Percentiles rank a stretch among this genome's conserved stretches.
Conservation (phyloP, 257 asterid species). For the Solanum pimpinellifolium region DNA sequence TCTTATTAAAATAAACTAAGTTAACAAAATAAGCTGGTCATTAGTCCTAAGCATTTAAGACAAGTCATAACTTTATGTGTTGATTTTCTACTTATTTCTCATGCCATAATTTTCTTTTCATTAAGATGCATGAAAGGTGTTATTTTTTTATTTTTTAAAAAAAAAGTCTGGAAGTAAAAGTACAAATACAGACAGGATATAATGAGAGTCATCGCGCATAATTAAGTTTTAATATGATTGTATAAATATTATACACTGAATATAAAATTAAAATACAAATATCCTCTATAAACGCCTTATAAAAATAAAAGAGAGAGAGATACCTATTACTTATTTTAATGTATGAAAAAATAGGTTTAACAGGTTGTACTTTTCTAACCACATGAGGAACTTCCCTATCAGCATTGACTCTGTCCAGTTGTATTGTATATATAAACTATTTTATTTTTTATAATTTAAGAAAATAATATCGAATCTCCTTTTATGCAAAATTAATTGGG, state of each 20-base stretch:
- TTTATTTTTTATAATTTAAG: background rate
- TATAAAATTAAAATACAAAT: rapidly evolving
- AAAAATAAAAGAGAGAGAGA: background rate
- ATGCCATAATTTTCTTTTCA: background rate
- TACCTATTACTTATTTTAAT: background rate
- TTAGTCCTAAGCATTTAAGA: too few species aligned
- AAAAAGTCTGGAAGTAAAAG: background rate
- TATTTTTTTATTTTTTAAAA: background rate
- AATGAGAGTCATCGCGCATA: background rate
- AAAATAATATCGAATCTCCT: background rate
- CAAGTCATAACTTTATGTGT: too few species aligned
- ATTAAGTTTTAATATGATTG: too few species aligned
- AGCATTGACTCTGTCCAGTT: background rate
- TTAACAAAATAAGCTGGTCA: too few species aligned
- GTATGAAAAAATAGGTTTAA: background rate
- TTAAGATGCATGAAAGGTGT: background rate
- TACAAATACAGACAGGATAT: background rate
- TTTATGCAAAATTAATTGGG: background rate
- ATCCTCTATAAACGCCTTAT: rapidly evolving
- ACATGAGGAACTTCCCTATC: background rate
- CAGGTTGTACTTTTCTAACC: background rate
- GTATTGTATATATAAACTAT: background rate
- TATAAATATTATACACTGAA: too few species aligned
- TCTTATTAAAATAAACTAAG: too few species aligned
- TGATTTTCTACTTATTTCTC: too few species aligned